Evolutionary conservation across 1,139 yeast species (phyloP).

Genomic region (Taphrina deformans): DNA sequence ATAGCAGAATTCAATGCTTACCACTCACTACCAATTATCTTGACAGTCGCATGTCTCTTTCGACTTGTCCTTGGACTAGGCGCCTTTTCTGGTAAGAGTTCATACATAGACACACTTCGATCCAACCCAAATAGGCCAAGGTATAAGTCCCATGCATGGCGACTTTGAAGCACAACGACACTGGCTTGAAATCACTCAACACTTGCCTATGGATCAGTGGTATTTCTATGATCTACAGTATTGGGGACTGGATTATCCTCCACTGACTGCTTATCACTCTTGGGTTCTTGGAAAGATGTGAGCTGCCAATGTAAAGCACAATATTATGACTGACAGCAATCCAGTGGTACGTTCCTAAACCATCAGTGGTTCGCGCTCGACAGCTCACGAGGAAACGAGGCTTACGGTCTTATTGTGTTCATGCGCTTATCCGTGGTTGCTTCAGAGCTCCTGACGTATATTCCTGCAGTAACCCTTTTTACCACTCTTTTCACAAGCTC

Average conservation of each 20-base stretch:
- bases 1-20: conserved; percentile 11
- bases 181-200: conserved; percentile 90
- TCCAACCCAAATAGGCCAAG: conserved; percentile 37
- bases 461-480: conserved; percentile 79
- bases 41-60: conserved; percentile 71
- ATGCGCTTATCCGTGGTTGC: conserved; percentile 79
- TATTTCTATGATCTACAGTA: conserved; percentile 83
- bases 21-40: conserved; percentile 50
- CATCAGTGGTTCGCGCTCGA: conserved; percentile 77
- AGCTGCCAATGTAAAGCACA: conserved; percentile 7
- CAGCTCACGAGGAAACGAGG: conserved; percentile 72
- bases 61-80: conserved; percentile 89
- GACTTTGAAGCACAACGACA: conserved; percentile 98
- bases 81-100: conserved; percentile 67
- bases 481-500: conserved; percentile 17
- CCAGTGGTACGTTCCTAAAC: conserved; percentile 50
- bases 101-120: background rate
- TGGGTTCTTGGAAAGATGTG: conserved; percentile 67
- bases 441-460: conserved; percentile 70
- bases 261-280: conserved; percentile 91
- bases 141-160: conserved; percentile 76
- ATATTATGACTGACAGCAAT: too few species aligned
- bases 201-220: conserved; percentile 76
- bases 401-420: conserved; percentile 64
- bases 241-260: conserved; percentile 98